These are phyloP conservation scores for Onygenales sp. DNA, from an alignment of 2,329 filamentous ascomycete species.

Conservation along the genomic window DNA sequence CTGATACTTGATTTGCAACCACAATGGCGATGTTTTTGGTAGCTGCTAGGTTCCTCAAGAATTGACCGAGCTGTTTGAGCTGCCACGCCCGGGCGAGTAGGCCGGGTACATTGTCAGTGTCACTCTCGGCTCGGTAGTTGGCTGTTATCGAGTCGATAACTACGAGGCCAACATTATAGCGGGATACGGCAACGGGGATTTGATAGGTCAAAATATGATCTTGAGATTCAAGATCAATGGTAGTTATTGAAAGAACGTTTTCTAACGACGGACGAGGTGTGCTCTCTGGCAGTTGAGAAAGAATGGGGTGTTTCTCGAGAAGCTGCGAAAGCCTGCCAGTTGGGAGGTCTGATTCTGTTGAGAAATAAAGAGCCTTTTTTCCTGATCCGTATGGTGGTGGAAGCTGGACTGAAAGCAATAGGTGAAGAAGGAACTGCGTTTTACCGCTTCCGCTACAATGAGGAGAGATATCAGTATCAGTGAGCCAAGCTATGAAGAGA, in stretches of 20 bases:
- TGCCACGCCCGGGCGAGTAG: conserved; percentile 70
- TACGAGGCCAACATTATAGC: conserved; percentile 69
- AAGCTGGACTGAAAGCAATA: conserved; percentile 78
- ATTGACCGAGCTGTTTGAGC: conserved; percentile 62
- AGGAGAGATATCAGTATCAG: conserved; percentile 8
- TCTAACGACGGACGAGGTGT: conserved; percentile 55
- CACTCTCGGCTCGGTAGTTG: conserved; percentile 82
- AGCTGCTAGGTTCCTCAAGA: conserved; percentile 66
- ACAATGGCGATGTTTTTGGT: conserved; percentile 72
- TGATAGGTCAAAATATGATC: conserved; percentile 93
- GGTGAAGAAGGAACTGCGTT: conserved; percentile 80
- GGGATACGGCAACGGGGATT: conserved; percentile 71
- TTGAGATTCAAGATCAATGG: conserved; percentile 84
- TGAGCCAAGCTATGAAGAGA: conserved; percentile 5
- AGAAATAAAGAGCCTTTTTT: conserved; percentile 79
- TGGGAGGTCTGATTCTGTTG: conserved; percentile 77
- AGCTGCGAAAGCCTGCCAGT: conserved; percentile 76
- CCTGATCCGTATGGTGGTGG: conserved; percentile 61
- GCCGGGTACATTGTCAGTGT: conserved; percentile 30
- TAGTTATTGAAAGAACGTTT: conserved; percentile 68
- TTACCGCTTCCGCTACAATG: conserved; percentile 68
- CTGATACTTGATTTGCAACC: conserved; percentile 89
- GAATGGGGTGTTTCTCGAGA: conserved; percentile 54
- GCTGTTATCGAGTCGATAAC: conserved; percentile 88
- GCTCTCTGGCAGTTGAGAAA: conserved; percentile 36